phyloP scores from a whole-genome alignment of 2,329 filamentous ascomycete species.

The Waltergamsia citrina region DNA sequence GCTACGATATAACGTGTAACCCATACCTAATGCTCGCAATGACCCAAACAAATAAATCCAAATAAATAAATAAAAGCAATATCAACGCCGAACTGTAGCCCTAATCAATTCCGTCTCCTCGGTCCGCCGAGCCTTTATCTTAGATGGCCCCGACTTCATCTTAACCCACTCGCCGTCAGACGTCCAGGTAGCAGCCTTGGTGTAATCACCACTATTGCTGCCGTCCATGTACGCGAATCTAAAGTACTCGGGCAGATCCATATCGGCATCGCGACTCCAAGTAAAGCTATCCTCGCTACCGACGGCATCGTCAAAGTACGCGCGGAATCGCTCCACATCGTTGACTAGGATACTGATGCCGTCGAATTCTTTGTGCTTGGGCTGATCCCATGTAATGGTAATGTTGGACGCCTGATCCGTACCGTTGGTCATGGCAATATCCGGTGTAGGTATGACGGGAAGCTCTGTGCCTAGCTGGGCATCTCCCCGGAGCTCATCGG shows the following conservation, averaged over 20 bases:
- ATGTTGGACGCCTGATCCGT: slow-evolving; percentile 44
- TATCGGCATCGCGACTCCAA: slow-evolving; percentile 42
- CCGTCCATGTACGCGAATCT: slow-evolving; percentile 67
- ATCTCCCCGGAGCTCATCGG: slow-evolving; percentile 60
- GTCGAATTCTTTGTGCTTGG: slow-evolving; percentile 46
- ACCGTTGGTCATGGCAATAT: slow-evolving; percentile 31
- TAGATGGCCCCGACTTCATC: slow-evolving; percentile 54
- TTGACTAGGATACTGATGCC: slow-evolving; percentile 76
- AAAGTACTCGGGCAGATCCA: slow-evolving; percentile 59
- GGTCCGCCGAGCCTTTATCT: slow-evolving; percentile 13
- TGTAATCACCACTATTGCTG: slow-evolving; percentile 58
- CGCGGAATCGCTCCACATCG: slow-evolving; percentile 73
- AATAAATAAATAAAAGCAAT: background rate
- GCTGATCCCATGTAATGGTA: slow-evolving; percentile 44
- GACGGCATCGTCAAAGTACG: slow-evolving; percentile 53
- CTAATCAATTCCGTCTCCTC: background rate
- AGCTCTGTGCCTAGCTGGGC: slow-evolving; percentile 54
- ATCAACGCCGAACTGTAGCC: background rate
- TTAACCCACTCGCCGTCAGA: slow-evolving; percentile 53
- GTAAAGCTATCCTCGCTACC: slow-evolving; percentile 36
- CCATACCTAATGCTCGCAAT: too few species aligned
- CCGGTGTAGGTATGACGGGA: slow-evolving; percentile 38
- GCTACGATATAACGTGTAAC: too few species aligned
- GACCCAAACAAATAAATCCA: background rate
- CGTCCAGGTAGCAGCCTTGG: slow-evolving; percentile 64